Conservation (phyloP, 352 stramenopile species). For the Globisporangium barbulae region DNA sequence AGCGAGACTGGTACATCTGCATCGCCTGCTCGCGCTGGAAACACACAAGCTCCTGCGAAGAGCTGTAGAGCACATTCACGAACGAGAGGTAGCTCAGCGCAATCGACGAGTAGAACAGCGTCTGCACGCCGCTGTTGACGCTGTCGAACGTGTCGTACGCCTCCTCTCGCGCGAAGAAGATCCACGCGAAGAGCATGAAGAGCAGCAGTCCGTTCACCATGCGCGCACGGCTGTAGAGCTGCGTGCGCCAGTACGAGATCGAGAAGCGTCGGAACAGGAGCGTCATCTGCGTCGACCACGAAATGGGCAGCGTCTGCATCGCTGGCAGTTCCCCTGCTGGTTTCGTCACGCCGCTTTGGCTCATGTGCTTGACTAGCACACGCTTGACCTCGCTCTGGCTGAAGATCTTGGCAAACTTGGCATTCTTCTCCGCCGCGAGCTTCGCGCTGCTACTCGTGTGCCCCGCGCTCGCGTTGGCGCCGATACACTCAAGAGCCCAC, state of each 20-base stretch:
- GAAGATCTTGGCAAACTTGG: slow-evolving; percentile 27
- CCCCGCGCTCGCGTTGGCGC: not conserved
- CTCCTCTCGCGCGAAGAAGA: slow-evolving; percentile 9
- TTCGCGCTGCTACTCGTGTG: slow-evolving; percentile 9
- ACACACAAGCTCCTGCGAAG: slow-evolving; percentile 63
- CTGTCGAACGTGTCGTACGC: slow-evolving; percentile 24
- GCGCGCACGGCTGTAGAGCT: slow-evolving; percentile 3
- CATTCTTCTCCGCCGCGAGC: slow-evolving; percentile 6
- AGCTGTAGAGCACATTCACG: slow-evolving; percentile 48
- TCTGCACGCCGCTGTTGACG: slow-evolving; percentile 31
- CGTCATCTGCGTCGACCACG: slow-evolving; percentile 21
- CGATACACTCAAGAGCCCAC: slow-evolving; percentile 20
- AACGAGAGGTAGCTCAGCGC: slow-evolving; percentile 63
- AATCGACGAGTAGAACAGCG: slow-evolving; percentile 66
- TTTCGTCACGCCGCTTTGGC: slow-evolving; percentile 9
- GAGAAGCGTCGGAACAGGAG: slow-evolving; percentile 33
- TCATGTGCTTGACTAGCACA: slow-evolving; percentile 17
- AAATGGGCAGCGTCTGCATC: slow-evolving; percentile 6
- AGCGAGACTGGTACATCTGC: slow-evolving; percentile 58
- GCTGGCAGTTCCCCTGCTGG: slow-evolving; percentile 10
- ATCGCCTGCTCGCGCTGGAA: slow-evolving; percentile 79
- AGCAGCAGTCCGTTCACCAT: slow-evolving; percentile 36
- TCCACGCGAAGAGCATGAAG: slow-evolving; percentile 37
- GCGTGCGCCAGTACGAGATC: slow-evolving; percentile 58
- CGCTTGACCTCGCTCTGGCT: slow-evolving; percentile 20